These are phyloP conservation scores for Alternaria consortialis DNA, from an alignment of 2,329 filamentous ascomycete genomes.

Conservation along the genomic window DNA sequence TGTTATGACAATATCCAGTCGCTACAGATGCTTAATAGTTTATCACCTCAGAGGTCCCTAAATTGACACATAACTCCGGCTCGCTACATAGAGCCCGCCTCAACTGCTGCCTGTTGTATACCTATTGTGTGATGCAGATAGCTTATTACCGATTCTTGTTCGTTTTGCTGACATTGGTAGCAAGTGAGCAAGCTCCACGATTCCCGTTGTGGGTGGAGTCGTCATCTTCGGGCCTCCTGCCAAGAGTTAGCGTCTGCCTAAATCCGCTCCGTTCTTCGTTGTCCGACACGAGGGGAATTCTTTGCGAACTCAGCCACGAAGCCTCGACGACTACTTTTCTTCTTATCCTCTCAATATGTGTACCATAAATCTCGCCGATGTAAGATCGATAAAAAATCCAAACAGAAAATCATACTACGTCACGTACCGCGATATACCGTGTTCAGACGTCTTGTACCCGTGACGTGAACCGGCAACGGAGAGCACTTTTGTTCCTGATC, in stretches of 20 bases:
- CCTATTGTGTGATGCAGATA: background rate
- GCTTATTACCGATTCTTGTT: background rate
- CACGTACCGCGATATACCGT: background rate
- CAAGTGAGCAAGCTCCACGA: background rate
- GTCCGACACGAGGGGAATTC: background rate
- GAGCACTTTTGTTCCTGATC: background rate
- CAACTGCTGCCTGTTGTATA: background rate
- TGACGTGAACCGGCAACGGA: background rate
- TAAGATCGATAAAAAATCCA: background rate
- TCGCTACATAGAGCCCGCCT: background rate
- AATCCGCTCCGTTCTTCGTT: background rate
- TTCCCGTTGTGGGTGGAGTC: background rate
- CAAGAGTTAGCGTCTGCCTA: slow-evolving; percentile 2
- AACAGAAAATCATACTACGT: background rate
- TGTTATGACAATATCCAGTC: slow-evolving; percentile 1
- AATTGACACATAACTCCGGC: slow-evolving; percentile 4
- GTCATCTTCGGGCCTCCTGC: background rate
- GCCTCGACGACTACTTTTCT: background rate
- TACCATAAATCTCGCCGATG: background rate
- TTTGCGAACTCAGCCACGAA: slow-evolving; percentile 5
- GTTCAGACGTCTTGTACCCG: background rate
- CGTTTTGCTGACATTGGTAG: background rate
- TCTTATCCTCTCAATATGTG: background rate
- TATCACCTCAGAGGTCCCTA: background rate
- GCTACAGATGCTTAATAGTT: slow-evolving; percentile 11